These are phyloP conservation scores for Climacium dendroides DNA, from an alignment of 225 moss, liverwort and hornwort species.

Conservation along the genomic window DNA sequence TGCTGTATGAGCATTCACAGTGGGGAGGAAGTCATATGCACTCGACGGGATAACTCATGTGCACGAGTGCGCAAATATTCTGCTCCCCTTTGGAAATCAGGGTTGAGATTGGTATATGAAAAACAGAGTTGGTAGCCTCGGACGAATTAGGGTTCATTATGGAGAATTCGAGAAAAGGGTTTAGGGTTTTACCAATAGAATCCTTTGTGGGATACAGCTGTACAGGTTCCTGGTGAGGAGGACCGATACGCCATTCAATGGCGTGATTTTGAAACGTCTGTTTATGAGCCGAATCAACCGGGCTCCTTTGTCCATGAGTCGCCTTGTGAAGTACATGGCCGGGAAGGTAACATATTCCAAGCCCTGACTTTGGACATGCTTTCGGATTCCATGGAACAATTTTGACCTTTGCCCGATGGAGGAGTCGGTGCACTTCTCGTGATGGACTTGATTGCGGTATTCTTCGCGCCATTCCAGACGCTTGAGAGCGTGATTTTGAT, in stretches of 20 bases:
- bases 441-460: neutral
- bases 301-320: conserved; percentile 64
- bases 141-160: neutral
- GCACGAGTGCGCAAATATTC: no score
- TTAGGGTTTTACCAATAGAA: neutral
- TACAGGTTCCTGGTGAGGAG: conserved; percentile 84
- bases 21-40: neutral
- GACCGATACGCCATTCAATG: conserved; percentile 73
- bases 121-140: neutral
- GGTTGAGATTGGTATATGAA: neutral
- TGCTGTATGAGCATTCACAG: neutral
- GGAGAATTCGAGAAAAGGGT: neutral
- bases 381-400: neutral
- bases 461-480: no score
- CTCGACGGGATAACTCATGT: neutral
- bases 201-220: conserved; percentile 15
- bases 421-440: neutral
- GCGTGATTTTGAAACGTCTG: conserved; percentile 62
- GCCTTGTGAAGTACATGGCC: conserved; percentile 70
- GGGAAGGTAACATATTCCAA: conserved; percentile 23
- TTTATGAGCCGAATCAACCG: conserved; percentile 71
- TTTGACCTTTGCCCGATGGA: neutral
- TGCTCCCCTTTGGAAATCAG: neutral
- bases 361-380: neutral
- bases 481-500: neutral